Percentiles rank a stretch among this genome's conserved stretches.
These are phyloP conservation scores for Fusarium nanum DNA, from an alignment of 2,329 filamentous ascomycete species.

Conservation along the genomic window DNA sequence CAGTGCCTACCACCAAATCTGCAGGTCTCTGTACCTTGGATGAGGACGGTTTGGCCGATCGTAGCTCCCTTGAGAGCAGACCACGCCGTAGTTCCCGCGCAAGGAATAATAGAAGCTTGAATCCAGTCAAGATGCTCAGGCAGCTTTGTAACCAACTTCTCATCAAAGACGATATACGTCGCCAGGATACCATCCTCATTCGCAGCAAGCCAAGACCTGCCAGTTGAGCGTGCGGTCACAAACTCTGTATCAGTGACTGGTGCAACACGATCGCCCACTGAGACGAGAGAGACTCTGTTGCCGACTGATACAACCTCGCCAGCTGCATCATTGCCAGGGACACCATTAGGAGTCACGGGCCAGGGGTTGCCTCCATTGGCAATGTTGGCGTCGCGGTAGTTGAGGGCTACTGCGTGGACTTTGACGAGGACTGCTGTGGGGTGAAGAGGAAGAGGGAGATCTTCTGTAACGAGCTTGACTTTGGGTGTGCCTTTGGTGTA, in stretches of 20 bases:
- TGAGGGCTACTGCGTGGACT: slow-evolving; percentile 50
- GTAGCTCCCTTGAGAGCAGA: slow-evolving; percentile 54
- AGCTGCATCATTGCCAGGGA: slow-evolving; percentile 55
- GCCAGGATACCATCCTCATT: slow-evolving; percentile 59
- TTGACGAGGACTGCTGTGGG: slow-evolving; percentile 50
- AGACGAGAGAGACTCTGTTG: slow-evolving; percentile 48
- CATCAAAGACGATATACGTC: slow-evolving; percentile 56
- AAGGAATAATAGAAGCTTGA: slow-evolving; percentile 54
- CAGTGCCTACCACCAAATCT: fast-evolving
- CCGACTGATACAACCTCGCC: slow-evolving; percentile 56
- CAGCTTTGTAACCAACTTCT: slow-evolving; percentile 51
- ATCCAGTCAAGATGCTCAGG: slow-evolving; percentile 53
- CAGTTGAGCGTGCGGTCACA: slow-evolving; percentile 52
- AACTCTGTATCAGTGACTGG: slow-evolving; percentile 55
- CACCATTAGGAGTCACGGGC: slow-evolving; percentile 51
- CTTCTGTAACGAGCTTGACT: slow-evolving; percentile 51
- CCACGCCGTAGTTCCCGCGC: slow-evolving; percentile 60
- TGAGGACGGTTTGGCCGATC: slow-evolving; percentile 56
- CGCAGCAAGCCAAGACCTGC: slow-evolving; percentile 56
- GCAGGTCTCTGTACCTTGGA: slow-evolving; percentile 51
- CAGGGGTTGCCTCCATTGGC: slow-evolving; percentile 55
- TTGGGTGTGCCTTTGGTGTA: slow-evolving; percentile 48
- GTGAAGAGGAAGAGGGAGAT: slow-evolving; percentile 46
- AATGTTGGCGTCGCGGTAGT: slow-evolving; percentile 53
- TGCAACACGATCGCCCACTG: slow-evolving; percentile 52